Evolutionary conservation across 345 rosid genomes (phyloP), one percentile per base, ranked within the genome.

Genomic region (Eucalyptus polybractea): DNA sequence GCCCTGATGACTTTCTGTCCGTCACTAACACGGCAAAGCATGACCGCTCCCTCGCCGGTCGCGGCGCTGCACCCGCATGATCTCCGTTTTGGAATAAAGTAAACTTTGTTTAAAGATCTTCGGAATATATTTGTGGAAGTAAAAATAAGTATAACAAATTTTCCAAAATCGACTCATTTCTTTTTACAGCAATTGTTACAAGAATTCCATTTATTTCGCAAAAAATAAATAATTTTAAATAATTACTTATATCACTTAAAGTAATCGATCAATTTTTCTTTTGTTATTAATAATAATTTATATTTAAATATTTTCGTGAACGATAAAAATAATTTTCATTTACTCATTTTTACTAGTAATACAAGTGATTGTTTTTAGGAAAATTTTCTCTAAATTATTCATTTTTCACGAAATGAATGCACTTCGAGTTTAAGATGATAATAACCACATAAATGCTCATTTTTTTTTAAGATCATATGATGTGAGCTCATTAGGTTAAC

Each of bases 101-200:
- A 29, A 62, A 15, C 17, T 15, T n/a, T 65, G 3, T 65, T n/a
- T 65, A 65, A 65, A 65, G 40, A 65, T 65, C 40, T 31, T n/a
- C 1, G 21, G 40, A n/a, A n/a, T 65, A n/a, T 65, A 60, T 60
- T 0, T 29, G 4, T 62, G 4, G 27, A 62, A 62, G 6, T 27
- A 13, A 12, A 25, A 62, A 6, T 3, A 62, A 0, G 31, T 62
- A 62, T 13, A 1, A 2, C 2, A 3, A 1, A 0, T 1, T 11
- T 62, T 62, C 69, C 31, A 62, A 27, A 62, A 27, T 29, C 4
- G 8, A 29, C 0, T 3, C 7, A 27, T 62, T 62, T 27, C 0
- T 12, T 60, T 60, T 60, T 27, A 25, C 0, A 6, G 24, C 1
- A 12, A 22, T 22, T 22, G 6, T 21, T 56, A 56, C 22, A 56